Evolutionary conservation across 176 grass and related monocot genomes (phyloP).

Genomic region (Avena eriantha): DNA sequence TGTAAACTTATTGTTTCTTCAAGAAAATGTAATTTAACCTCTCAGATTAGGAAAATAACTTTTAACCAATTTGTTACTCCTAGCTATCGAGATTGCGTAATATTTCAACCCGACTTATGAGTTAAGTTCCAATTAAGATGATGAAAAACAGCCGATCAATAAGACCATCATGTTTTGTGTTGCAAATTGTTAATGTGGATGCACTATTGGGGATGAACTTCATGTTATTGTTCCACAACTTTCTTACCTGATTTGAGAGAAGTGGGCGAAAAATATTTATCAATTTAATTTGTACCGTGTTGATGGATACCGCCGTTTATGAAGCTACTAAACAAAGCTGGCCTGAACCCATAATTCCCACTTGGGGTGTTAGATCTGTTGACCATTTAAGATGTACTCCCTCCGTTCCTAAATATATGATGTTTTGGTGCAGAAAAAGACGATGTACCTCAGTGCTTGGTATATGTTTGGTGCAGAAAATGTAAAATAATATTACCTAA

Average conservation of each 20-base stretch:
- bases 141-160: background rate
- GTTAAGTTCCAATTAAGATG: background rate
- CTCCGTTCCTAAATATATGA: too few relatives aligned
- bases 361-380: background rate
- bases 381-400: background rate
- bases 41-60: background rate
- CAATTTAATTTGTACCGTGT: background rate
- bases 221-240: background rate
- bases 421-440: background rate
- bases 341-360: background rate
- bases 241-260: background rate
- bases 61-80: background rate
- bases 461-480: constrained; percentile 37
- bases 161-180: constrained; percentile 6
- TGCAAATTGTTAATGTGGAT: background rate
- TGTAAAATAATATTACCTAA: background rate
- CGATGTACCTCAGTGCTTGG: constrained; percentile 8
- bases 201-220: background rate
- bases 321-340: constrained; percentile 31
- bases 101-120: background rate
- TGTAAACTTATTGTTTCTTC: background rate
- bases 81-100: background rate
- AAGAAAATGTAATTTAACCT: constrained; percentile 16
- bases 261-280: background rate
- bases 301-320: background rate